Conservation (phyloP, 2,329 filamentous ascomycete genomes). For the Penicillium sp. region DNA sequence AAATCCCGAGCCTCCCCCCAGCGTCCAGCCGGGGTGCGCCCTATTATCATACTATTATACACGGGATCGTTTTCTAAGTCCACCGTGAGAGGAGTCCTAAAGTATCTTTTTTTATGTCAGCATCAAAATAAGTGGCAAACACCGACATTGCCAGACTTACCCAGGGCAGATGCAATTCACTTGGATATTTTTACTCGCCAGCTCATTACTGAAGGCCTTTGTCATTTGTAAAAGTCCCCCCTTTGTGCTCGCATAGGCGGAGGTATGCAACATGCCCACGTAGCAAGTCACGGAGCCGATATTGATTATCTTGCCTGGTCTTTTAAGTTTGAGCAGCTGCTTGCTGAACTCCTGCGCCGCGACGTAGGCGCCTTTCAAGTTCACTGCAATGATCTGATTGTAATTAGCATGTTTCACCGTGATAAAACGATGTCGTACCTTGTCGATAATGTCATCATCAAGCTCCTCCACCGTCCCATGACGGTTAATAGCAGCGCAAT, state of each 20-base stretch:
- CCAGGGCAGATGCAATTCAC: background rate
- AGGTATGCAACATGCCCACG: background rate
- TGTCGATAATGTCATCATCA: background rate
- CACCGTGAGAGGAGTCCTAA: background rate
- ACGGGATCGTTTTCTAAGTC: background rate
- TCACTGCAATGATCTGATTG: background rate
- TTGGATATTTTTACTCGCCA: background rate
- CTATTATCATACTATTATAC: background rate
- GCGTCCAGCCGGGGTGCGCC: background rate
- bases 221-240: background rate
- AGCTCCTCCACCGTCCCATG: background rate
- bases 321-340: background rate
- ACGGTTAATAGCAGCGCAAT: background rate
- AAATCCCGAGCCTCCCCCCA: background rate
- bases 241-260: background rate
- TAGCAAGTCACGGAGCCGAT: background rate
- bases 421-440: background rate
- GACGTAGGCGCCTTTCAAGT: background rate
- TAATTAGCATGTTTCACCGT: background rate
- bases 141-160: no score
- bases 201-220: constrained; percentile 1
- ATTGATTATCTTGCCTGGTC: constrained; percentile 4
- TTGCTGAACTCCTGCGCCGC: background rate
- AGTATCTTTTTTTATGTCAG: background rate
- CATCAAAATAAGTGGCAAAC: no score